Conservation (phyloP, 2,329 filamentous ascomycete genomes). For the Xylaria polymorpha region DNA sequence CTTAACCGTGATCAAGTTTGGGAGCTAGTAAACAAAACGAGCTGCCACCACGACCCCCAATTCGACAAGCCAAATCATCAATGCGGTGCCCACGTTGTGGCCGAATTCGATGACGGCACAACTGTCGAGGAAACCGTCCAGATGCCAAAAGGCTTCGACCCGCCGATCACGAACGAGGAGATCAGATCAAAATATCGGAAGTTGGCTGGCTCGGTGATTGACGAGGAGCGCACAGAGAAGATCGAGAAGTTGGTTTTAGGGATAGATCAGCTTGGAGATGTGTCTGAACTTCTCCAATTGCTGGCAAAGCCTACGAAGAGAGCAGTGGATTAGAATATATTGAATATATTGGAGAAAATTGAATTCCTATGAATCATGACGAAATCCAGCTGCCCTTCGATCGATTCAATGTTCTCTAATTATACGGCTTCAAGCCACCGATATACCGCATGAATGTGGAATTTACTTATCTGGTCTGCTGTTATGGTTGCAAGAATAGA, state of each 20-base stretch:
- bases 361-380: too few species aligned
- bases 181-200: slow-evolving; percentile 51
- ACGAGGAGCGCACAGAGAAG: slow-evolving; percentile 30
- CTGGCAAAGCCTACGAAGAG: slow-evolving; percentile 20
- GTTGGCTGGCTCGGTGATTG: slow-evolving; percentile 30
- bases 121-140: slow-evolving; percentile 36
- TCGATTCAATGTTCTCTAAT: too few species aligned
- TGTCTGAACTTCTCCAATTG: slow-evolving; percentile 29
- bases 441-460: too few species aligned
- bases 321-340: slow-evolving; percentile 23
- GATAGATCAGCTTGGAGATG: slow-evolving; percentile 28
- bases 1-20: slow-evolving; percentile 53
- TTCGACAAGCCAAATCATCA: slow-evolving; percentile 32
- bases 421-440: too few species aligned
- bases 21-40: slow-evolving; percentile 50
- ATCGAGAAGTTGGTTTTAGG: slow-evolving; percentile 33
- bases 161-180: slow-evolving; percentile 52
- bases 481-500: too few species aligned
- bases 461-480: too few species aligned
- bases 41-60: slow-evolving; percentile 32
- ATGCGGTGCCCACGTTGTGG: slow-evolving; percentile 26
- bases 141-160: slow-evolving; percentile 49
- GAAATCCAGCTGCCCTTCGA: too few species aligned
- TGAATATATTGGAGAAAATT: too few species aligned
- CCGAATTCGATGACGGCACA: slow-evolving; percentile 30